A percentile compares a stretch with the other conserved stretches of the same genome.
Evolutionary conservation across 371 early-diverging fungal genomes (phyloP).

Genomic region (Mucor piriformis): DNA sequence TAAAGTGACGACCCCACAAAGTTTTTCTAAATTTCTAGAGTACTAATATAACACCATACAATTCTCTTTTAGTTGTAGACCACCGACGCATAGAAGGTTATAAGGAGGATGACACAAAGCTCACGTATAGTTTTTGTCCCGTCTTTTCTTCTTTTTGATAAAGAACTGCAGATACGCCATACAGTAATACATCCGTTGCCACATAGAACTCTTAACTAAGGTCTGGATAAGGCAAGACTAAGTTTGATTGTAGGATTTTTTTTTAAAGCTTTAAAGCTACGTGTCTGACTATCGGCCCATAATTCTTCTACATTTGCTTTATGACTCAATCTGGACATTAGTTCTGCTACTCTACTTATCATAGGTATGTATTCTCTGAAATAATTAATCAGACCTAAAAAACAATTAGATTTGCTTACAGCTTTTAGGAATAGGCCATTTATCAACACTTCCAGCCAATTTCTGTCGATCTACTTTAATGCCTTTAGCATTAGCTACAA

Average conservation of each 20-base stretch:
- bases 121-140: background rate
- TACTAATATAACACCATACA: slow-evolving; percentile 12
- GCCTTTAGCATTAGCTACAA: slow-evolving; percentile 1
- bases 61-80: slow-evolving; percentile 10
- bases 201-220: background rate
- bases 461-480: slow-evolving; percentile 15
- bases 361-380: slow-evolving; percentile 24
- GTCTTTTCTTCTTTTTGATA: background rate
- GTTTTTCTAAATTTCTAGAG: slow-evolving; percentile 25
- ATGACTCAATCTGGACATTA: slow-evolving; percentile 22
- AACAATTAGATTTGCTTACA: slow-evolving; percentile 19
- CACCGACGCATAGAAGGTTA: background rate
- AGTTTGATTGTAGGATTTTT: slow-evolving; percentile 3
- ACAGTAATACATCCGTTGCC: slow-evolving; percentile 3
- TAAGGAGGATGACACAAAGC: slow-evolving; percentile 3
- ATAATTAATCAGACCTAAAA: slow-evolving; percentile 29
- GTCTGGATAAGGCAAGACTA: slow-evolving; percentile 2
- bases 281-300: slow-evolving; percentile 1
- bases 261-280: slow-evolving; percentile 10
- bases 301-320: background rate
- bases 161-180: background rate
- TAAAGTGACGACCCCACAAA: slow-evolving; percentile 19
- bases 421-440: slow-evolving; percentile 17
- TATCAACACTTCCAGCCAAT: slow-evolving; percentile 7
- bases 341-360: slow-evolving; percentile 18